Base-by-base conservation (phyloP, 2,329 filamentous ascomycete species). In the Phialemonium atrogriseum region DNA sequence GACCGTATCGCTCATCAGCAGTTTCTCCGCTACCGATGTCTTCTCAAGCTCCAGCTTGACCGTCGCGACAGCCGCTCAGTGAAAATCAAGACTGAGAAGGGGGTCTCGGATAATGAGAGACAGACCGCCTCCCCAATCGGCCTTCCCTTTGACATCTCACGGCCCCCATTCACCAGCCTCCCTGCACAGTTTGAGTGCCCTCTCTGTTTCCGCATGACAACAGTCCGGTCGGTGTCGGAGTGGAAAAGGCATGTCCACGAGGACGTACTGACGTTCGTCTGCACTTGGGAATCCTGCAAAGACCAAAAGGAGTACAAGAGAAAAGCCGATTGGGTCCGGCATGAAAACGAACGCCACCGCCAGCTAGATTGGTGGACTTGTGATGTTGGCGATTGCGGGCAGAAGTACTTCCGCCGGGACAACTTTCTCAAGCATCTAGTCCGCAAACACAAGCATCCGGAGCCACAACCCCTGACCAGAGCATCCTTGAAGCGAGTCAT, bases 201-300 rank as follows among this genome's bases (percentile, higher is more conserved):
- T 21, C 64, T 94, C 14, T 94, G 88, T 59, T 94, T 85, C 61
- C 76, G 80, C 44, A 71, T 78, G 31, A 94, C 91, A 64, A 85
- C 78, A 47, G 87, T 91, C 46, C 75, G 80, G 46, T 94, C 94
- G 55, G 88, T 87, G 11, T 94, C 87, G 0, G 88, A 95, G 55
- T 95, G 88, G 88, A 94, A 87, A 2, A 94, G 94, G 54, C 88
- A 95, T 49, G 84, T 95, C 1, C 85, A 94, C 46, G 88, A 94
- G 56, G 88, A 95, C 51, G 77, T 94, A 1, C 84, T 91, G 51
- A 88, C 88, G 1, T 94, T 94, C 46, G 93, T 85, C 4, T 95
- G 88, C 57, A 94, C 87, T 0, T 94, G 89, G 62, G 77, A 82
- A 3, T 69, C 76, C 30, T 94, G 88, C 51, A 72, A 73, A 7